Evolutionary conservation across 768 basidiomycete species (phyloP), one percentile per base, ranked within the genome.

Genomic region (Boletus patriciae): DNA sequence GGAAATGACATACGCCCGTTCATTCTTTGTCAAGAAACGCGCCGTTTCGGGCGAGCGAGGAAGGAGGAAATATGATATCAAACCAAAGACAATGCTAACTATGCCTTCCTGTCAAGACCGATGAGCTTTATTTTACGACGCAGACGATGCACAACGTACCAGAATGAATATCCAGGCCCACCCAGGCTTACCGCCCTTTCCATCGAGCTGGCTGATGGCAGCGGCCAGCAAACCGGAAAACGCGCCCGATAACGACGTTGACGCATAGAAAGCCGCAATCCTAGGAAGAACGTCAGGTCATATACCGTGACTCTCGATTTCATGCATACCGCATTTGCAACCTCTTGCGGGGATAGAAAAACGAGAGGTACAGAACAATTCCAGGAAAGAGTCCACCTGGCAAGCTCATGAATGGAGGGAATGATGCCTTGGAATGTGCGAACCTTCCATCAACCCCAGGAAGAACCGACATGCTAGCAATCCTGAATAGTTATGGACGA

Each of bases 201-300:
- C 83, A 43, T 85, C 67, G 75, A 89, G 80, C 15, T 81, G 70
- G 16, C 75, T 62, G 49, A 89, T 85, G 0, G 76, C 84, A 45
- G 82, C 74, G 0, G 86, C 85, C 5, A 89, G 75, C 6, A 88
- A 71, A 37, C 87, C 86, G 5, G 84, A 85, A 62, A 86, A 85
- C 1, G 82, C 79, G 1, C 82, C 81, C 0, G 85, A 77, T 3
- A 84, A 71, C 19, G 83, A 82, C 3, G 83, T 77, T 3, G 76
- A 63, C 0, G 73, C 68, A 48, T 71, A 74, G 60, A 78, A 76
- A 2, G 64, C 44, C 0, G 77, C 73, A 41, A 76, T 64, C 11
- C 77, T 78, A n/a, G 18, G 13, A 16, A 21, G 57, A 16, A n/a
- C 6, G 7, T 60, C 23, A 58, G 38, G 54, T 9, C 15, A 11